Conservation (phyloP, 2,329 filamentous ascomycete species). For the Stagonosporopsis vannaccii region DNA sequence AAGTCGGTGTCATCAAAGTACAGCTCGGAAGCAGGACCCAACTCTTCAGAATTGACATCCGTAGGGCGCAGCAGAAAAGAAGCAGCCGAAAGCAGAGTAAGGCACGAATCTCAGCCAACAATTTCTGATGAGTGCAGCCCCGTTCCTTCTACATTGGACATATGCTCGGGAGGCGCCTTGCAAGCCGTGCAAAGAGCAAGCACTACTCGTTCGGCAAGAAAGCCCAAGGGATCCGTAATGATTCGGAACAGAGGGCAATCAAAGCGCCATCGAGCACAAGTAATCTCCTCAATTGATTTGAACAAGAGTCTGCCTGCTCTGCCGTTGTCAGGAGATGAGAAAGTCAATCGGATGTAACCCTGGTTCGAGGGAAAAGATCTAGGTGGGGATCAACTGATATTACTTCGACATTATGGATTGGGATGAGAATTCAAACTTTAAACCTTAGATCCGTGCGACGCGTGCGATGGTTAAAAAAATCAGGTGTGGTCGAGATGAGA, state of each 20-base stretch:
- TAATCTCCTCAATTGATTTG: background rate
- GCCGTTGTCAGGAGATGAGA: background rate
- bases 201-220: background rate
- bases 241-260: background rate
- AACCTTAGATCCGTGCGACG: no score
- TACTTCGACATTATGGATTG: no score
- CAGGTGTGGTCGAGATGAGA: background rate
- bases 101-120: background rate
- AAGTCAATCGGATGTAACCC: background rate
- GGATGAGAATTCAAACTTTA: no score
- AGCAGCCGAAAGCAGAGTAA: background rate
- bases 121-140: background rate
- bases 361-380: background rate
- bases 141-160: background rate
- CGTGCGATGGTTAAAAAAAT: no score
- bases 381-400: background rate
- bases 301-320: conserved; percentile 5
- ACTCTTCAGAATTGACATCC: background rate
- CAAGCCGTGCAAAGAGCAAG: background rate
- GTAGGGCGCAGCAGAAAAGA: background rate
- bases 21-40: background rate
- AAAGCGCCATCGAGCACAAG: background rate
- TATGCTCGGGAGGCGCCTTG: background rate
- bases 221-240: background rate
- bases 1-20: background rate